Evolutionary conservation across 78 protist genomes (phyloP), one percentile per base, ranked within the genome.

Genomic region (Andalucia godoyi): DNA sequence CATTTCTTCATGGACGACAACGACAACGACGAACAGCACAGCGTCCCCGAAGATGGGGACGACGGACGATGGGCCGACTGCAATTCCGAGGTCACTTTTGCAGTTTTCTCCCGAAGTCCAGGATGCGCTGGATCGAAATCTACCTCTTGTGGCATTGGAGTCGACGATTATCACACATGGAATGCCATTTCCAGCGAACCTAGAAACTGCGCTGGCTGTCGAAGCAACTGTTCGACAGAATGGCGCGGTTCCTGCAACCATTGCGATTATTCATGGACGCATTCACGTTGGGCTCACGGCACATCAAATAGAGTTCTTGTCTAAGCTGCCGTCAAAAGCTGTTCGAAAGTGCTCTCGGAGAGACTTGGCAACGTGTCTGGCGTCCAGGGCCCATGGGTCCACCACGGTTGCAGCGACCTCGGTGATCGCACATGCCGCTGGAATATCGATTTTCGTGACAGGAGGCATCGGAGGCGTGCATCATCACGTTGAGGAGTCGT

Each of bases 391-490:
- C 37, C 36, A 72, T 45, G 98, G 97, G 12, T 85, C 95, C 1
- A 93, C 98, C 3, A 96, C 99, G 0, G 99, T 96, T 2, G 41
- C 92, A 0, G 90, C 86, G 4, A 96, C 98, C 0, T 90, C 89
- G 92, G n/a, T 55, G 5, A 33, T 70, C 1, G 84, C 91, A 1
- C 57, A 69, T 25, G 8, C 54, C 53, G 87, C 69, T 15, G 85
- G 81, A 4, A 83, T 88, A 1, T 21, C 2, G 1, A 76, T 89
- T 5, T 90, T 91, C 25, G 96, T 79, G 8, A 96, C 99, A 1
- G 99, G 99, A 18, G 99, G 99, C 23, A 49, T 91, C 23, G 96
- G 95, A n/a, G 98, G 95, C 18, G 98, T 90, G 23, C 93, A 87
- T 68, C 43, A 92, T 18, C 84, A 83, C 33, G 92, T 74, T 1